Base-by-base conservation (phyloP, 345 rosid species). In the Excoecaria agallocha region DNA sequence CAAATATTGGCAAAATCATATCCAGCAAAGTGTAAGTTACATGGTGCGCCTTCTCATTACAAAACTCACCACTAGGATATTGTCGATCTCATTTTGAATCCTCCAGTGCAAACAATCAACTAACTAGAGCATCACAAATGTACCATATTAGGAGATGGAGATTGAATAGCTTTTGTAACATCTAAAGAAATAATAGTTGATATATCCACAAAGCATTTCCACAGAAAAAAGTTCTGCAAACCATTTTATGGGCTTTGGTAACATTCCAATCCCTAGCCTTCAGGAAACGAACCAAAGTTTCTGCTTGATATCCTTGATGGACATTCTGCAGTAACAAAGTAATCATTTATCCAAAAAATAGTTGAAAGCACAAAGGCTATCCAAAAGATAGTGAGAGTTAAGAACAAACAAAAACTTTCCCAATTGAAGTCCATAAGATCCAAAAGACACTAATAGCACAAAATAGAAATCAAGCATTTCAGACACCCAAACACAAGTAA, bases 261-360 rank as follows among this genome's bases (percentile, higher is more conserved):
- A 93, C 93, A 88, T 90, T 86, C 89, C 94, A 87, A 37, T 96
- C 97, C 74, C 99, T 89, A 9, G 99, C 99, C 85, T 87, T 93
- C 61, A 96, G 90, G 77, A 93, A 96, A 68, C 97, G 97, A 61
- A 69, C 68, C 79, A 91, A 80, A 39, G 84, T 88, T 86, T 91
- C 96, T 20, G 77, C 77, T 8, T 89, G 86, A 85, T 82, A 86
- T 8, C 98, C 99, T 70, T 93, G 99, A 79, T 96, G 99, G 73
- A 96, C 70, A 80, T 85, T 93, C 98, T 96, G 89, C 70, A 84
- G 19, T 64, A 71, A 81, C 38, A 50, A 77, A 43, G 39, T 8
- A 50, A 51, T 12, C 12, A 4, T 12, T 79, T 45, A 71, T 68
- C 49, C 2, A 39, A 58, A 8, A 69, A 16, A 39, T 12, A 51